Base-by-base conservation (phyloP, 139 green algal species). In the Closterium sp. region DNA sequence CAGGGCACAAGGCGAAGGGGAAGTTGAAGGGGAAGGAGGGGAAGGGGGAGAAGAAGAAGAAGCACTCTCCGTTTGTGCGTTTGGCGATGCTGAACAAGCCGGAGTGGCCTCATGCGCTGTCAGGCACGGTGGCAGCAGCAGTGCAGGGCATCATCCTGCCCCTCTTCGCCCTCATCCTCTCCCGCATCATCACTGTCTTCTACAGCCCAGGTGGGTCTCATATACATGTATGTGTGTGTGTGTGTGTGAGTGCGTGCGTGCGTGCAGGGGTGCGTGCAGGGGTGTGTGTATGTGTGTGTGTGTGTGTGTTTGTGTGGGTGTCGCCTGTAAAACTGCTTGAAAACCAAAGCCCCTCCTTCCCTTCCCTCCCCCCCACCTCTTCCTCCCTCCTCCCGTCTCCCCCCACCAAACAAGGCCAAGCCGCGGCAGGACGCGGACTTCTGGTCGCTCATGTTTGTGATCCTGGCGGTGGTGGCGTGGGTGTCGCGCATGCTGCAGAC, bases 91-190 rank as follows among this genome's bases (percentile, higher is more conserved):
- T 94, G 31, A 89, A 89, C 85, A 33, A 38, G 36, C 91, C 91
- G 12, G 91, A 94, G 85, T 93, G 76, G 88, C 88, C 81, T 0
- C 31, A 86, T 81, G 91, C 88, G 25, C 34, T 94, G 25, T 33
- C 90, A 21, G 93, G 93, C 34, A 84, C 33, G 9, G 33, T 95
- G 31, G 76, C 89, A n/a, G 76, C 88, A 8, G n/a, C 85, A 33
- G 84, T 34, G 2, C 88, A 95, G 28, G 93, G 93, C 28, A 69
- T 89, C 21, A 85, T 95, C 28, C 91, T 95, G 66, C 93, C 93
- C 28, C 69, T 91, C 34, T 92, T 95, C 32, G 90, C 93, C 31
- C 89, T 95, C 83, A 84, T 95, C 31, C 92, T 95, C 35, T 92
- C 91, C 30, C 64, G 85, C 30, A 94, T 95, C n/a, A 86, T 95